phyloP scores from a whole-genome alignment of 2,329 filamentous ascomycete species.

The Hypoxylon sp. region DNA sequence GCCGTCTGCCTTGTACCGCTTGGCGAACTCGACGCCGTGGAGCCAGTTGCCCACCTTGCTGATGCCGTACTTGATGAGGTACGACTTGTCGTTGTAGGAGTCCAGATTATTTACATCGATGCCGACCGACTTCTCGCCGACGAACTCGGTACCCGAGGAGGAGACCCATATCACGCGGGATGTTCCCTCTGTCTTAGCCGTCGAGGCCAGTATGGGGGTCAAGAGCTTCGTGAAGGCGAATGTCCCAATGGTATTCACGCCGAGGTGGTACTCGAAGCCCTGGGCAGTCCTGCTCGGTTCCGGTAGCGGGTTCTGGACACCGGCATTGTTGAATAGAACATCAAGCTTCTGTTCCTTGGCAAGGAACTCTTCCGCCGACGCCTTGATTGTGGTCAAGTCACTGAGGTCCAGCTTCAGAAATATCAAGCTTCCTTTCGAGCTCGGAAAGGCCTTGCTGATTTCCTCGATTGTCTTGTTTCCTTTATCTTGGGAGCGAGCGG shows the following conservation, averaged over 20 bases:
- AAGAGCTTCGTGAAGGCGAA: slow-evolving; percentile 50
- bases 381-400: slow-evolving; percentile 56
- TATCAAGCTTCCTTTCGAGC: slow-evolving; percentile 52
- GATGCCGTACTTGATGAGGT: slow-evolving; percentile 37
- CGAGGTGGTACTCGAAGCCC: slow-evolving; percentile 50
- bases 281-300: slow-evolving; percentile 48
- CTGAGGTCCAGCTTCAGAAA: slow-evolving; percentile 56
- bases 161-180: slow-evolving; percentile 50
- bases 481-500: slow-evolving; percentile 56
- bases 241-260: slow-evolving; percentile 47
- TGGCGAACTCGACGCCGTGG: slow-evolving; percentile 45
- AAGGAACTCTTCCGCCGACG: slow-evolving; percentile 54
- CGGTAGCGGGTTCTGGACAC: slow-evolving; percentile 51
- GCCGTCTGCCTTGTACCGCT: slow-evolving; percentile 43
- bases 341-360: slow-evolving; percentile 53
- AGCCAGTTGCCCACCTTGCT: slow-evolving; percentile 47
- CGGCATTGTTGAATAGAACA: slow-evolving; percentile 57
- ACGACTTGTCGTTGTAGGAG: slow-evolving; percentile 33
- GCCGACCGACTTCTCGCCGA: slow-evolving; percentile 34
- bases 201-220: slow-evolving; percentile 41
- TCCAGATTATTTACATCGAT: slow-evolving; percentile 44
- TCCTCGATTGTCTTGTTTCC: slow-evolving; percentile 54
- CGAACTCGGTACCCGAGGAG: slow-evolving; percentile 40
- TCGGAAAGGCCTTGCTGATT: slow-evolving; percentile 51
- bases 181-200: slow-evolving; percentile 37